Conservation (phyloP, 1,139 yeast genomes). For the Yamadazyma aaseri region DNA sequence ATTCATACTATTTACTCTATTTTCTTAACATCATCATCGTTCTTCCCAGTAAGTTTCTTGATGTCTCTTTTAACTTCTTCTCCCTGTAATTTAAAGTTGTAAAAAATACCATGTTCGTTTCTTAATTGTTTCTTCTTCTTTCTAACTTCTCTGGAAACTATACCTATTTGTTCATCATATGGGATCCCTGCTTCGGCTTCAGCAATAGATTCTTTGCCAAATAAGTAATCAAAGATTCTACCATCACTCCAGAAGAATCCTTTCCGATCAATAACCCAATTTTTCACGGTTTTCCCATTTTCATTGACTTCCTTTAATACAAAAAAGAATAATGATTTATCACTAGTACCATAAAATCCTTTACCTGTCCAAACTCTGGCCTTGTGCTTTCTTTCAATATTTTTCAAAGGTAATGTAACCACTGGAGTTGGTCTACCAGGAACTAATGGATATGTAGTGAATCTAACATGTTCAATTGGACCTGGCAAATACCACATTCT, state of each 20-base stretch:
- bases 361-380: constrained; percentile 80
- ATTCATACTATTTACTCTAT: constrained; percentile 2
- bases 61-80: constrained; percentile 34
- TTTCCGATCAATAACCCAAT: constrained; percentile 79
- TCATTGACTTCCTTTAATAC: constrained; percentile 53
- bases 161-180: constrained; percentile 55
- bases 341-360: constrained; percentile 84
- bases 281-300: constrained; percentile 43
- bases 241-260: constrained; percentile 94
- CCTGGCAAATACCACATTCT: constrained; percentile 76
- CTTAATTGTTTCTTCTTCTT: constrained; percentile 39
- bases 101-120: constrained; percentile 40
- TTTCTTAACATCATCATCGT: constrained; percentile 1
- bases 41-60: constrained; percentile 16
- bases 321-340: constrained; percentile 71
- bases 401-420: constrained; percentile 60
- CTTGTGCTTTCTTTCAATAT: constrained; percentile 55
- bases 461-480: constrained; percentile 52
- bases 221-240: constrained; percentile 72
- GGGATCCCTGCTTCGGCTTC: constrained; percentile 77
- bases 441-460: constrained; percentile 71
- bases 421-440: constrained; percentile 82
- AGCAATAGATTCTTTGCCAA: constrained; percentile 74
- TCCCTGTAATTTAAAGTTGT: constrained; percentile 39
- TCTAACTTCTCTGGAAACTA: constrained; percentile 38